Base-by-base conservation (phyloP, 768 basidiomycete species). In the Heimioporus sp. region DNA sequence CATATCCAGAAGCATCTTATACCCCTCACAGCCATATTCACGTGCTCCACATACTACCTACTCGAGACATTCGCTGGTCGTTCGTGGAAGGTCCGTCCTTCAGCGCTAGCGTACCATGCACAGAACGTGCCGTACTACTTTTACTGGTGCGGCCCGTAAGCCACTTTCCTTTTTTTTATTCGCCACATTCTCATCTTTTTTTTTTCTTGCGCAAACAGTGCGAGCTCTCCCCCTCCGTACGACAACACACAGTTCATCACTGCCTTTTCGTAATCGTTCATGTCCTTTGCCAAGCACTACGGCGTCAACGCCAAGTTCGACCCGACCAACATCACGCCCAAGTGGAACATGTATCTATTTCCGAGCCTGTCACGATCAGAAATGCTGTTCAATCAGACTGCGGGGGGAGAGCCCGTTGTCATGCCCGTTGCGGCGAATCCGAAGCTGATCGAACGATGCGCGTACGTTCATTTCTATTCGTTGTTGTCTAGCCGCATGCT, bases 71-170 rank as follows among this genome's bases (percentile, higher is more conserved):
- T 72, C 49, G n/a, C 30, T 2, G 62, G 62, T 16, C 56, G 49
- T 17, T 59, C 68, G 0, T 73, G 61, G 59, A 74, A 72, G 64
- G 73, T 72, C 12, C 4, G 60, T 44, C n/a, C 12, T 28, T 54
- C 5, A n/a, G n/a, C 70, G 21, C 68, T 68, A 3, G 70, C 51
- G 3, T 13, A 42, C n/a, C 68, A 69, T 44, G 73, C 64, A 34
- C 38, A 61, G 3, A 77, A 78, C 43, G 35, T 68, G 3, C 32
- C 49, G 2, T 78, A 74, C 55, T 79, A 78, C 49, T 79, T 77
- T 53, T 58, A 72, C 3, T 65, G 24, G 24, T 28, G 24, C 24
- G 24, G 24, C 24, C 24, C 24, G 7, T 28, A 24, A 28, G 24
- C 2, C 24, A 28, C 6, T n/a, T n/a, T n/a, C 24, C 24, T 28